Evolutionary conservation across 148 eudicot species (phyloP), one percentile per base, ranked within the genome.

Genomic region (Fallopia convolvulus): DNA sequence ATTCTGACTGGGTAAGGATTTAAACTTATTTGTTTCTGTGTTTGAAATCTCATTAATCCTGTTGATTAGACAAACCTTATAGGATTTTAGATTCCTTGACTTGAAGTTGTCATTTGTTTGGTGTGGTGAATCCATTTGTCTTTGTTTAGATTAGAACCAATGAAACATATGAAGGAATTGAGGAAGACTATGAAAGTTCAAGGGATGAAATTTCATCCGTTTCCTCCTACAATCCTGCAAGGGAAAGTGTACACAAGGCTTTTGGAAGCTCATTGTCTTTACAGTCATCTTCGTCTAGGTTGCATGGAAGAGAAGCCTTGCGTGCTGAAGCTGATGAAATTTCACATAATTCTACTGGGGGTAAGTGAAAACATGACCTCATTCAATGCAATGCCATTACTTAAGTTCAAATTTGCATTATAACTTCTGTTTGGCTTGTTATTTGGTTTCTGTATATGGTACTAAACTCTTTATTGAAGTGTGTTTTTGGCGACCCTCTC

Each of bases 1-100:
- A 95, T 82, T 88, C 99, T 17, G 99, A 95, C 79, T 95, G 99
- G 99, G 99, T 95, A 84, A 83, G 88, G 36, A 44, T 52, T 79
- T 48, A 14, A 33, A 33, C 74, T 39, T 48, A 60, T 70, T 72
- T 21, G 14, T 42, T 72, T 5, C 26, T 42, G 26, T 55, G 61
- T 55, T 6, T 55, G 6, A 18, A 55, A 55, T 55, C 26, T 55
- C 61, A n/a, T 10, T 55, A 20, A 50, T 50, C 56, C n/a, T 50
- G 56, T 50, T 50, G n/a, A 50, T 15, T 10, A 14, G n/a, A 20
- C 11, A 58, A 6, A 3, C 14, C 14, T 61, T 9, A 11, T 33
- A 36, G 4, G 72, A 33, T 23, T 26, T 21, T 32, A n/a, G n/a
- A 68, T 46, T 72, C 74, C 39, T 73, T 48, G 50, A 26, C 42